Evolutionary conservation across 208 protist species (phyloP).

Genomic region (Trypanosoma cruzi): DNA sequence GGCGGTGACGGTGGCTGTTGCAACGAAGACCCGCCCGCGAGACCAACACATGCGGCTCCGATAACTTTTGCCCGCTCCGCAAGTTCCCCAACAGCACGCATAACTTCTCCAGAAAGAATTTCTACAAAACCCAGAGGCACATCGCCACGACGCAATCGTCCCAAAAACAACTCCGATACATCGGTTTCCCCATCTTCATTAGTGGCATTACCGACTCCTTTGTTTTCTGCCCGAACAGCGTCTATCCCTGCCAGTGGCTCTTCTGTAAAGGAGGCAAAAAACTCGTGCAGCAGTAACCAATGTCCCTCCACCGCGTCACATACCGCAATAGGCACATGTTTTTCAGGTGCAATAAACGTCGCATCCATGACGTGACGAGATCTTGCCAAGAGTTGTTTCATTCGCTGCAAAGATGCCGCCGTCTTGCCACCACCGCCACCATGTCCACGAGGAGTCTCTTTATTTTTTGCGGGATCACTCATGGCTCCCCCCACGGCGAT

Average conservation of each 20-base stretch:
- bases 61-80: slow-evolving; percentile 9
- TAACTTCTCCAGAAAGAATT: slow-evolving; percentile 19
- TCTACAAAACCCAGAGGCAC: slow-evolving; percentile 18
- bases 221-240: background rate
- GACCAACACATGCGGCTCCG: background rate
- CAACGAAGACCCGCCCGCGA: background rate
- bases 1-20: background rate
- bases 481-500: background rate
- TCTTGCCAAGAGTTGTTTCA: slow-evolving; percentile 13
- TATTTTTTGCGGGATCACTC: background rate
- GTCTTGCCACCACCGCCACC: slow-evolving; percentile 16
- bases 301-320: slow-evolving; percentile 48
- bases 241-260: background rate
- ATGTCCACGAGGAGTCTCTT: background rate
- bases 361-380: slow-evolving; percentile 19
- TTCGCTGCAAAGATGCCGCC: slow-evolving; percentile 19
- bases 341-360: slow-evolving; percentile 16
- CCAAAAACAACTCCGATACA: background rate
- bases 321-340: slow-evolving; percentile 38
- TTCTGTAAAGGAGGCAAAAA: slow-evolving; percentile 14
- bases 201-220: background rate
- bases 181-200: background rate
- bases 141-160: slow-evolving; percentile 21
- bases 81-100: slow-evolving; percentile 16
- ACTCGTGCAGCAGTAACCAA: slow-evolving; percentile 51